Percentiles rank a stretch among this genome's conserved stretches.
phyloP scores from a whole-genome alignment of 2,329 filamentous ascomycete genomes.

The Botrytis paeoniae region DNA sequence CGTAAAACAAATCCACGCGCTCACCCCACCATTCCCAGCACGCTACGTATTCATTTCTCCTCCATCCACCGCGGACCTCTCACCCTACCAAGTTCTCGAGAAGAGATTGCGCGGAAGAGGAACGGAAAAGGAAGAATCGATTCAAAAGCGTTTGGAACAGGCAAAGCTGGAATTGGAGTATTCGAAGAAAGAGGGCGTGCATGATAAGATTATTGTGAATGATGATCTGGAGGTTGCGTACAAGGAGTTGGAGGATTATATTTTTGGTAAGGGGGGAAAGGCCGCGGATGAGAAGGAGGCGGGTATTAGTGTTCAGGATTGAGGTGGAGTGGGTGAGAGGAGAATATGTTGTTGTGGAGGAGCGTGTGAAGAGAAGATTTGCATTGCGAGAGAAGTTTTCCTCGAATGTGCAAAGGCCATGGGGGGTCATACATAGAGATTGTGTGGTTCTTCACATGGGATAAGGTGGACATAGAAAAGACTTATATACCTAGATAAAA shows the following conservation, averaged over 20 bases:
- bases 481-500: conserved; percentile 7
- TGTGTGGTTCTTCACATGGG: neutral
- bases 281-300: conserved; percentile 4
- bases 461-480: neutral
- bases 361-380: neutral
- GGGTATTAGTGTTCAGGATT: neutral
- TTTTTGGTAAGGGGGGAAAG: conserved; percentile 39
- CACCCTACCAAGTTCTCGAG: conserved; percentile 63
- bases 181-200: conserved; percentile 62
- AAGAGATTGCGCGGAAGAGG: conserved; percentile 68
- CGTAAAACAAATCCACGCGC: conserved; percentile 83
- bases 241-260: conserved; percentile 51
- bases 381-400: neutral
- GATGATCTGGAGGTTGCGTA: conserved; percentile 59
- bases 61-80: conserved; percentile 49
- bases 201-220: conserved; percentile 65
- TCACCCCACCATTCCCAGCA: conserved; percentile 46
- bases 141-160: conserved; percentile 67
- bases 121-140: conserved; percentile 72
- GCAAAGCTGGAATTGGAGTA: conserved; percentile 74
- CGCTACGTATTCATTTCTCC: conserved; percentile 84
- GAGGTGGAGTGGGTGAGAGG: neutral
- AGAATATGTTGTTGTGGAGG: neutral
- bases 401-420: neutral
- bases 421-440: neutral